Percentiles rank a stretch among this genome's conserved stretches.
phyloP scores from a whole-genome alignment of 805 yeast species.

The Suhomyces xylopsoci region DNA sequence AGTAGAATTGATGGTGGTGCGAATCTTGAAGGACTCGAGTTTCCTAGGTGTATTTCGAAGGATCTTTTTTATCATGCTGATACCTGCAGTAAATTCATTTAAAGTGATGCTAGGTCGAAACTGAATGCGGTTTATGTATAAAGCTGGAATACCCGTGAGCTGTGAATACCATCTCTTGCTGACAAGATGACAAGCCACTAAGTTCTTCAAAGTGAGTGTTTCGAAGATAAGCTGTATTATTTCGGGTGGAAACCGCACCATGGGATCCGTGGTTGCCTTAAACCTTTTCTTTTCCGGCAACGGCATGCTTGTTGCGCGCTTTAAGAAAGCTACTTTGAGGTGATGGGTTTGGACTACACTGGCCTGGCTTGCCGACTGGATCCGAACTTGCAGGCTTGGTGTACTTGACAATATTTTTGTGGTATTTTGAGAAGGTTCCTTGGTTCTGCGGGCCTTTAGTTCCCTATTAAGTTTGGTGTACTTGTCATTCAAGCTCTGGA shows the following conservation, averaged over 20 bases:
- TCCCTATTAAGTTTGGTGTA: constrained; percentile 20
- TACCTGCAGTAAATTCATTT: constrained; percentile 29
- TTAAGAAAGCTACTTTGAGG: constrained; percentile 15
- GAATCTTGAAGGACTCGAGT: constrained; percentile 19
- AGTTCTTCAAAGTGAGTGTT: constrained; percentile 16
- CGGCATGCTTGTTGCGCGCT: constrained; percentile 7
- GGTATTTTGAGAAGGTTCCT: background rate
- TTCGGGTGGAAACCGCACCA: constrained; percentile 28
- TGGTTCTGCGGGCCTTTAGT: constrained; percentile 13
- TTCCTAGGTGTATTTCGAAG: constrained; percentile 13
- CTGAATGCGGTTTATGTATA: constrained; percentile 20
- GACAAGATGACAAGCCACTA: constrained; percentile 32
- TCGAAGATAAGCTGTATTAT: constrained; percentile 26
- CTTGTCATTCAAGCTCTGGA: constrained; percentile 21
- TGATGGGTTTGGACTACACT: background rate
- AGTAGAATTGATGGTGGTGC: constrained; percentile 17
- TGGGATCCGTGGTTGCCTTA: constrained; percentile 21
- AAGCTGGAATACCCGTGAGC: constrained; percentile 22
- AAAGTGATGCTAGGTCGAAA: constrained; percentile 24
- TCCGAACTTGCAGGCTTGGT: background rate
- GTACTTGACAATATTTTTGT: background rate
- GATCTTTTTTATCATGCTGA: constrained; percentile 25
- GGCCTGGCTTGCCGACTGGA: background rate
- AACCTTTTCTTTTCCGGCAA: background rate
- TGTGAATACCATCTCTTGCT: constrained; percentile 31